Percentiles rank a stretch among this genome's conserved stretches.
phyloP scores from a whole-genome alignment of 495 filamentous ascomycete species.

The Trichoderma orchidacearum region DNA sequence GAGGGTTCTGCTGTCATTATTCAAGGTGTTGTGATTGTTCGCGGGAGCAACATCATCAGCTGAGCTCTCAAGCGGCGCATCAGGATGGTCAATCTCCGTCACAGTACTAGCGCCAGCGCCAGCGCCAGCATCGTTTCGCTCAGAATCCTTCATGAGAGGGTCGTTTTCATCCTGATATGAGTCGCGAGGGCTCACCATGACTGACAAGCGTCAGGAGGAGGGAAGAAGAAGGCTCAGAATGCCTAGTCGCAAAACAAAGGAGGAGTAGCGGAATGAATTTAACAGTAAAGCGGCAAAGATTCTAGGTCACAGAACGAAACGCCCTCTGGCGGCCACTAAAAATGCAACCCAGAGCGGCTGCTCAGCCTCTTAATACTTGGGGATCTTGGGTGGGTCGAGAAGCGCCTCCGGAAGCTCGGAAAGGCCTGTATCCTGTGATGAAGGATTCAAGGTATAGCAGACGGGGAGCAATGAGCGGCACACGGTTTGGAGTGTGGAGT shows the following conservation, averaged over 20 bases:
- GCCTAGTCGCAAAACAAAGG: too few relatives aligned
- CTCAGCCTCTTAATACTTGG: not conserved
- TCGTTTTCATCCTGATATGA: not conserved
- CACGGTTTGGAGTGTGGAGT: not conserved
- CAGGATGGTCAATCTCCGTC: conserved; percentile 14
- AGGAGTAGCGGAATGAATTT: too few relatives aligned
- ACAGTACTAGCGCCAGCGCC: not conserved
- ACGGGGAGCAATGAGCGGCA: not conserved
- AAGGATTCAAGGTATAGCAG: not conserved
- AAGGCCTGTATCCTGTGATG: not conserved
- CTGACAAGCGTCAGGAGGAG: not conserved
- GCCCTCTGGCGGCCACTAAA: not conserved
- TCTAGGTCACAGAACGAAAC: not conserved
- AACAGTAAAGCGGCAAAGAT: not conserved
- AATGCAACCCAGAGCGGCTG: not conserved
- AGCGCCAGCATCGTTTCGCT: not conserved
- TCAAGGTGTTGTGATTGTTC: not conserved
- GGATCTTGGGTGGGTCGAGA: not conserved
- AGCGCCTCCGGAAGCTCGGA: not conserved
- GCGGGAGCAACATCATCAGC: not conserved
- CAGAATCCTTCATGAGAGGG: conserved; percentile 2
- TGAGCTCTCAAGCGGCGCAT: conserved; percentile 13
- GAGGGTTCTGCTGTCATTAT: too few relatives aligned
- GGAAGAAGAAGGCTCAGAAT: not conserved
- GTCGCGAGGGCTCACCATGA: not conserved